Conservation (phyloP, 2,329 filamentous ascomycete genomes). For the Lasiodiplodia sp. region DNA sequence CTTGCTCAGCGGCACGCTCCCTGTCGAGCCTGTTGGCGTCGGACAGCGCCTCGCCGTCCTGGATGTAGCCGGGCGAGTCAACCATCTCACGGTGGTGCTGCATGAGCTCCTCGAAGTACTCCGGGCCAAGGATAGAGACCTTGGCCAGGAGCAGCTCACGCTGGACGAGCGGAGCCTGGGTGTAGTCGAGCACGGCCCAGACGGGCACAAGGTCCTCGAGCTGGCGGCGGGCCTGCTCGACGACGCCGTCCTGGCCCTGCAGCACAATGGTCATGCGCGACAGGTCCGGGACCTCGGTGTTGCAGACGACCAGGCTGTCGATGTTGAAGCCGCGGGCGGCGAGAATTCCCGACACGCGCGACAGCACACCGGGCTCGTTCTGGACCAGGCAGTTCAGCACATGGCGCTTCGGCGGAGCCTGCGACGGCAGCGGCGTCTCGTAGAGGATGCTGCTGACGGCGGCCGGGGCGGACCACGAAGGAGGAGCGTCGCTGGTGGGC, state of each 20-base stretch:
- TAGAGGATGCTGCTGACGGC: constrained; percentile 99
- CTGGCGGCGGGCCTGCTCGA: constrained; percentile 95
- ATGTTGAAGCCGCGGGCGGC: constrained; percentile 99
- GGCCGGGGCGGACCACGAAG: constrained; percentile 87
- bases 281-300: constrained; percentile 94
- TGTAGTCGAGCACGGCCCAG: constrained; percentile 98
- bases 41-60: constrained; percentile 34
- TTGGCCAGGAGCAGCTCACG: constrained; percentile 94
- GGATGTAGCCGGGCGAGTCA: constrained; percentile 51
- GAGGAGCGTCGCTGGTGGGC: constrained; percentile 74
- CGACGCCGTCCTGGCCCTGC: constrained; percentile 93
- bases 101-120: constrained; percentile 97
- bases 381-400: constrained; percentile 98
- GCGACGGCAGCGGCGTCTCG: constrained; percentile 88
- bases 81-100: constrained; percentile 94
- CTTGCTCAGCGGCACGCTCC: constrained; percentile 41
- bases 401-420: constrained; percentile 87
- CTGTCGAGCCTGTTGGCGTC: constrained; percentile 39
- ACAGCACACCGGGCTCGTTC: constrained; percentile 97
- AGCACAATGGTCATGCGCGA: constrained; percentile 99
- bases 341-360: constrained; percentile 93
- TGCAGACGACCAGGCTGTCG: constrained; percentile 96
- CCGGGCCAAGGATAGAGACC: constrained; percentile 93
- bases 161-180: constrained; percentile 89
- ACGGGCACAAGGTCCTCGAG: constrained; percentile 96